Base-by-base conservation (phyloP, 306 rosid genomes). In the Erythrophleum fordii region DNA sequence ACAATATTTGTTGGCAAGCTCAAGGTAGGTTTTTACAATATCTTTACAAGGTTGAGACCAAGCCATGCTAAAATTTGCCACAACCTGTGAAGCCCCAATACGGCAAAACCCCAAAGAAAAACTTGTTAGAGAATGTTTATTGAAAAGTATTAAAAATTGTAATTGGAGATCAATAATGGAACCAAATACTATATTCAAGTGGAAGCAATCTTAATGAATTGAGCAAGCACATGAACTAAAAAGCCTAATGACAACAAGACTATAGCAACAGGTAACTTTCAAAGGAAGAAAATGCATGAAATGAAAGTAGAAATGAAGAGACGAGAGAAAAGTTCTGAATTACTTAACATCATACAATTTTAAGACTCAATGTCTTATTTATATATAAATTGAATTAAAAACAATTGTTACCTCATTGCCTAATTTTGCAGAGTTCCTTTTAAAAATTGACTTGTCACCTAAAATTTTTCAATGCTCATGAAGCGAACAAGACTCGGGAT, bases 21-120 rank as follows among this genome's bases (percentile, higher is more conserved):
- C 94, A 26, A 77, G 8, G 59, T 68, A 88, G 61, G 75, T 81
- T 16, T 90, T 88, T 12, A 86, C 86, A 55, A 88, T 55, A 82
- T 81, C 61, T 80, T 75, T 88, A 83, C 94, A 90, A 22, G 94
- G 94, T 78, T 88, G 87, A 72, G 92, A 90, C 94, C 94, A 86
- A 39, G 85, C 81, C 23, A 90, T 92, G 71, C 92, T 88, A 88
- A 90, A 90, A 87, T 88, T 90, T 23, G 91, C 94, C 55, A 90
- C 48, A 72, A 90, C 89, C 94, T 90, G 87, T 55, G 0, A 34
- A 8, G 4, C 1, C 34, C 34, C 34, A 31, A 31, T 31, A 18
- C 0, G 14, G 14, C 2, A 13, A 2, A n/a, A n/a, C n/a, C n/a
- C n/a, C n/a, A n/a, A n/a, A n/a, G n/a, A n/a, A n/a, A n/a, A n/a